Base-by-base conservation (phyloP, 352 stramenopile genomes). In the Phytophthora megakarya region DNA sequence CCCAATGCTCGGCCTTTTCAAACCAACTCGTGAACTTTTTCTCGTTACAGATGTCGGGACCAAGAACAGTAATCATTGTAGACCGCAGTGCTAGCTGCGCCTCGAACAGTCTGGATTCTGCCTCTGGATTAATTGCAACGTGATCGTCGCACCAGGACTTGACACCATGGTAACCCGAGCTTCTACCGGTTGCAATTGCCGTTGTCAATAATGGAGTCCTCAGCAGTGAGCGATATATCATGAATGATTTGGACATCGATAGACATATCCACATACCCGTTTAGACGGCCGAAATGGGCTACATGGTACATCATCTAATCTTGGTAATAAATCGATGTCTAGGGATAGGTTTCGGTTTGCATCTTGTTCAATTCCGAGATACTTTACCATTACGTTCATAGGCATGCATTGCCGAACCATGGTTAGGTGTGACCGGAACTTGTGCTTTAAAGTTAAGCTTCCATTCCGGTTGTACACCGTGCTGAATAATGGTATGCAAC, bases 81-180 rank as follows among this genome's bases (percentile, higher is more conserved):
- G 16, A 10, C 16, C 11, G 37, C 9, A 43, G 37, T 8, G 35
- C 35, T 19, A 40, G 35, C 35, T 40, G 35, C 0, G 35, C 35
- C 18, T 40, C 35, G 35, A 5, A 0, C 5, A 68, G 18, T 22
- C 60, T 16, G 1, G 50, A 62, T 1, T 55, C 62, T 19, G 59
- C 22, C 30, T 70, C 54, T 0, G 48, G 54, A 18, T 70, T 54
- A 5, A 70, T 52, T n/a, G 46, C 53, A 9, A 54, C 48, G 21
- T 70, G 54, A 9, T 70, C 40, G 13, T 70, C 62, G 32, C 53
- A 65, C 48, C 62, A 70, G 3, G 54, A 21, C 42, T 53, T 65
- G 1, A 21, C 25, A 26, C 65, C 47, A 65, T 52, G n/a, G n/a
- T n/a, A n/a, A n/a, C n/a, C 0, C 19, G 5, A 1, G 2, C 28